Base-by-base conservation (phyloP, 2,329 filamentous ascomycete species). In the Colletotrichum caudatum region DNA sequence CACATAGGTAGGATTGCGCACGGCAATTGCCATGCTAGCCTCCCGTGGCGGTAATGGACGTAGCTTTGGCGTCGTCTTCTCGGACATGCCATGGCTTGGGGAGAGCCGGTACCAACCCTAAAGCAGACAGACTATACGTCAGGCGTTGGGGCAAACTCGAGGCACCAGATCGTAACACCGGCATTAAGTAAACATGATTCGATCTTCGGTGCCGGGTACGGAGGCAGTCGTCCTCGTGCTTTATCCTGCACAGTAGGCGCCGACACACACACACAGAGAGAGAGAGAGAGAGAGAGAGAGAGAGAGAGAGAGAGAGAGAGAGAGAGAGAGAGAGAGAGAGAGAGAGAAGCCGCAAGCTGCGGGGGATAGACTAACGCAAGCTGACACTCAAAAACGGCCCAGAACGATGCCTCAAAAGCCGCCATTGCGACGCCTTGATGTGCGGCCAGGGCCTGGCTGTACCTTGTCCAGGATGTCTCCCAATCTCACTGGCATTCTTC, bases 321-420 rank as follows among this genome's bases (percentile, higher is more conserved):
- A 16, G 39, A n/a, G n/a, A 16, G 39, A 9, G 20, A 16, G 5
- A 6, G 14, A 4, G 41, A 16, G 44, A 2, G 18, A 20, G 44
- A 5, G 46, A 23, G 20, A 1, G 46, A 11, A 5, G 9, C 9
- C 16, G 7, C 39, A 11, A 33, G 44, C 26, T 37, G 35, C 7
- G 37, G 23, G 26, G 26, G 50, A 7, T 26, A 46, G 50, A 33
- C 61, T 39, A 64, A 64, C 61, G 61, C 68, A 70, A 35, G 12
- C 46, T 50, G 50, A 66, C 68, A 70, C 57, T 70, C 64, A 70
- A 70, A 67, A 62, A 62, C 64, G 57, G 64, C 56, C 64, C 68
- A 70, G 64, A 44, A 67, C 29, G 61, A 46, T 57, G 63, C 60
- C 33, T 35, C 23, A 33, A 63, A 39, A 26, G 39, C 39, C 35